Base-by-base conservation (phyloP, 139 green algal genomes). In the Dunaliella sp. region DNA sequence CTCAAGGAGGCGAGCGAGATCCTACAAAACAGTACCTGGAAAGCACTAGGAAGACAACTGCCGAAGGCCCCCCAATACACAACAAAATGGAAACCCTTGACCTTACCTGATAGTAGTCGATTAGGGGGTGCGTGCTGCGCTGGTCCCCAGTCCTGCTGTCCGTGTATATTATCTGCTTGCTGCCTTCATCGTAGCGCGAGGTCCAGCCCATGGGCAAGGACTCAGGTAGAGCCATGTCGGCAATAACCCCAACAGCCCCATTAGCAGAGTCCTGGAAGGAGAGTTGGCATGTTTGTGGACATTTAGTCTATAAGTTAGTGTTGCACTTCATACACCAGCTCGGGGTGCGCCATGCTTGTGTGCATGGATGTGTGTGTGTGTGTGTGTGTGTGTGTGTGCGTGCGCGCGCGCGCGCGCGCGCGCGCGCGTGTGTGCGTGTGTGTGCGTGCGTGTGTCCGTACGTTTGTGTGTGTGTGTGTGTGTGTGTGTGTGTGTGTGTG, bases 51-150 rank as follows among this genome's bases (percentile, higher is more conserved):
- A n/a, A n/a, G n/a, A n/a, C n/a, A n/a, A n/a, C n/a, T n/a, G n/a
- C n/a, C n/a, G n/a, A n/a, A n/a, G n/a, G n/a, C n/a, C n/a, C n/a
- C n/a, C n/a, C n/a, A n/a, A n/a, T n/a, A n/a, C n/a, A n/a, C n/a
- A n/a, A n/a, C n/a, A n/a, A n/a, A n/a, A n/a, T n/a, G n/a, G n/a
- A n/a, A n/a, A n/a, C 86, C 34, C 38, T 79, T 48, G 73, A 38
- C 24, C 79, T 89, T 57, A 25, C 38, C 26, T 37, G 3, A 85
- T 95, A 96, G 89, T 95, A 96, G 1, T 79, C 37, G 65, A 90
- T 30, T 35, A 94, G 38, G 0, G 93, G 93, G 82, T 96, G 93
- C 65, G 89, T 76, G 85, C 87, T 88, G 73, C 88, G 87, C 32
- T 85, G 12, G 24, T 35, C n/a, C 2, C 37, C 79, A 35, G 74